These are phyloP conservation scores for Cladosporium sp. DNA, from an alignment of 2,329 filamentous ascomycete species.

Conservation along the genomic window DNA sequence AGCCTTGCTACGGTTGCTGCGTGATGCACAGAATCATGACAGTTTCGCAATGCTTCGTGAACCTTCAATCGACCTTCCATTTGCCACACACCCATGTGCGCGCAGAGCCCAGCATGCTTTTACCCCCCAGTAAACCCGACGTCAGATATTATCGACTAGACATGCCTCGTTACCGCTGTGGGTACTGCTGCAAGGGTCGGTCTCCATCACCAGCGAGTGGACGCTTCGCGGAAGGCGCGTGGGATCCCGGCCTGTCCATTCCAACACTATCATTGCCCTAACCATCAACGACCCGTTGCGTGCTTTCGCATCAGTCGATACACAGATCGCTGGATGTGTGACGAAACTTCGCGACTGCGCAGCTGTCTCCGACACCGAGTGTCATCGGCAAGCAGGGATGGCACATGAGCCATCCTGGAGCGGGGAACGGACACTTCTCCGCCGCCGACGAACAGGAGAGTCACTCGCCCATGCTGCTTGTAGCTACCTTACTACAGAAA, in stretches of 20 bases:
- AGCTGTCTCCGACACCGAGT: too few species aligned
- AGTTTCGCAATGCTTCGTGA: slow-evolving; percentile 6
- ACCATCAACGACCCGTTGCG: not conserved
- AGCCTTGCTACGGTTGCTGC: not conserved
- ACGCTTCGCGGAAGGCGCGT: not conserved
- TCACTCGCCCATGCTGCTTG: not conserved
- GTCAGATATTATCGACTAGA: not conserved
- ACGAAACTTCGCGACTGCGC: too few species aligned
- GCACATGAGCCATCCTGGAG: too few species aligned
- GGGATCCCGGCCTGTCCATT: not conserved
- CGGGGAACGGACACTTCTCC: not conserved
- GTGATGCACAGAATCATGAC: not conserved
- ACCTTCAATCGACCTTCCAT: slow-evolving; percentile 4
- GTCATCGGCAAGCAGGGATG: too few species aligned
- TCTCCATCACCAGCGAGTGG: not conserved
- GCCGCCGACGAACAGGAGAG: not conserved
- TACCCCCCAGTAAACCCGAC: not conserved
- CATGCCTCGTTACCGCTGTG: not conserved
- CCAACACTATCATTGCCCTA: not conserved
- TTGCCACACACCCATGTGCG: slow-evolving; percentile 6
- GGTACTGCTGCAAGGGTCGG: not conserved
- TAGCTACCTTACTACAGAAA: not conserved
- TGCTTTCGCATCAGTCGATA: too few species aligned
- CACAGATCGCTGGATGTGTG: too few species aligned
- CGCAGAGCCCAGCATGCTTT: not conserved